A percentile compares a stretch with the other conserved stretches of the same genome.
Conservation (phyloP, 352 stramenopile genomes). For the Pythium sukuiense region DNA sequence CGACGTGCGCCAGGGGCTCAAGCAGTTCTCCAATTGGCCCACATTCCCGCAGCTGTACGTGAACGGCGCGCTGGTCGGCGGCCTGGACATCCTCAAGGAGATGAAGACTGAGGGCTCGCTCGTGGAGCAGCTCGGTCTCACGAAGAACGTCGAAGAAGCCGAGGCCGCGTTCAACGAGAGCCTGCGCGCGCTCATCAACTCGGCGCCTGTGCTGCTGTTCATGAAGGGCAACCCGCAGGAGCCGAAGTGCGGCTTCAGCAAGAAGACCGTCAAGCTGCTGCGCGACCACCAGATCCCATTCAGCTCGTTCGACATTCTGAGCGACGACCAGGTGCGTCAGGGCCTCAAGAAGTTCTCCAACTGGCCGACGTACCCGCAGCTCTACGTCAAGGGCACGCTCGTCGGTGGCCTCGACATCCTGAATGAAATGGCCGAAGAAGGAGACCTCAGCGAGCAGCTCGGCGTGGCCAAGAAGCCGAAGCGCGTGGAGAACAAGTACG, state of each 20-base stretch:
- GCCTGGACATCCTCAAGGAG: conserved; percentile 97
- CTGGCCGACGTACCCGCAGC: conserved; percentile 97
- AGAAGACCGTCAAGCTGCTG: conserved; percentile 92
- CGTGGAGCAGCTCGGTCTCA: conserved; percentile 72
- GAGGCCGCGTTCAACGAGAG: conserved; percentile 85
- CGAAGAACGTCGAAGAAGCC: conserved; percentile 69
- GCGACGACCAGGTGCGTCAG: conserved; percentile 93
- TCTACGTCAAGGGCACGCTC: conserved; percentile 95
- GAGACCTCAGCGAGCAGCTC: conserved; percentile 89
- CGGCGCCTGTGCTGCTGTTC: conserved; percentile 93
- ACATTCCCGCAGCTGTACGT: conserved; percentile 99
- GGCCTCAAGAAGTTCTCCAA: conserved; percentile 96
- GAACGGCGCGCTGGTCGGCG: conserved; percentile 95
- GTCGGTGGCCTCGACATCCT: conserved; percentile 95
- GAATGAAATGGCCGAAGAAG: conserved; percentile 92
- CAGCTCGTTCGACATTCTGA: conserved; percentile 95
- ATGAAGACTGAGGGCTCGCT: conserved; percentile 89
- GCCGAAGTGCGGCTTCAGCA: conserved; percentile 94
- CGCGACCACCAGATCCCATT: conserved; percentile 90
- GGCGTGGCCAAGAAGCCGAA: conserved; percentile 88
- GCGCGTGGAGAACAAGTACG: conserved; percentile 80
- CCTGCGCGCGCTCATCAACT: conserved; percentile 81
- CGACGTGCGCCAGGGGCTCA: conserved; percentile 95
- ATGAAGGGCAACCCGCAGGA: conserved; percentile 93
- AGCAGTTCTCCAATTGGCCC: conserved; percentile 97